phyloP scores from a whole-genome alignment of 176 grass and related monocot species.

The Canna indica region DNA sequence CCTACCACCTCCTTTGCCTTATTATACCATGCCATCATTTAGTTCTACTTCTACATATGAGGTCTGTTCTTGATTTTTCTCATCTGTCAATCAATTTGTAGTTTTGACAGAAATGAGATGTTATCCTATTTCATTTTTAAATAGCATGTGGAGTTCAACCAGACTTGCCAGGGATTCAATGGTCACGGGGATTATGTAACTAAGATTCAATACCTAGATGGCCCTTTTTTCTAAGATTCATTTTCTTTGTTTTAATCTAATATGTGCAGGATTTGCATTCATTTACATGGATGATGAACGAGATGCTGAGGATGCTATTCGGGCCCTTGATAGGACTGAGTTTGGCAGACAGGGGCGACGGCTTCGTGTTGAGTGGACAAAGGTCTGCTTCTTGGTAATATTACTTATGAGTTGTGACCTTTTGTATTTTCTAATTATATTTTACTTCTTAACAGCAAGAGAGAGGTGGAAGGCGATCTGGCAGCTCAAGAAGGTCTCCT shows the following conservation, averaged over 20 bases:
- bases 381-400: slow-evolving; percentile 25
- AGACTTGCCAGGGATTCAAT: background rate
- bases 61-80: slow-evolving; percentile 90
- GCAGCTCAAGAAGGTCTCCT: slow-evolving; percentile 66
- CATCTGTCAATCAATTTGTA: slow-evolving; percentile 23
- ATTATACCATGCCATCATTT: slow-evolving; percentile 64
- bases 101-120: slow-evolving; percentile 42
- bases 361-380: slow-evolving; percentile 87
- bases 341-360: slow-evolving; percentile 87
- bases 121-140: slow-evolving; percentile 16
- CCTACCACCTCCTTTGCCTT: slow-evolving; percentile 61
- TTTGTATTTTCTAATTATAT: background rate
- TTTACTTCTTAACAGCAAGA: slow-evolving; percentile 43
- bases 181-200: background rate
- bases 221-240: slow-evolving; percentile 17
- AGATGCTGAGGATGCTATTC: slow-evolving; percentile 86
- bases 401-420: background rate
- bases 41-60: slow-evolving; percentile 56
- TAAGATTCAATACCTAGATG: slow-evolving; percentile 5
- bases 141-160: slow-evolving; percentile 17
- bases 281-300: slow-evolving; percentile 98
- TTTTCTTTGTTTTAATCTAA: slow-evolving; percentile 12
- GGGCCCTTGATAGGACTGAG: slow-evolving; percentile 69
- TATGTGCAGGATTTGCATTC: slow-evolving; percentile 80
- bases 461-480: slow-evolving; percentile 50